Base-by-base conservation (phyloP, 192 early-diverging fungal species). In the Paraglomus brasilianum region DNA sequence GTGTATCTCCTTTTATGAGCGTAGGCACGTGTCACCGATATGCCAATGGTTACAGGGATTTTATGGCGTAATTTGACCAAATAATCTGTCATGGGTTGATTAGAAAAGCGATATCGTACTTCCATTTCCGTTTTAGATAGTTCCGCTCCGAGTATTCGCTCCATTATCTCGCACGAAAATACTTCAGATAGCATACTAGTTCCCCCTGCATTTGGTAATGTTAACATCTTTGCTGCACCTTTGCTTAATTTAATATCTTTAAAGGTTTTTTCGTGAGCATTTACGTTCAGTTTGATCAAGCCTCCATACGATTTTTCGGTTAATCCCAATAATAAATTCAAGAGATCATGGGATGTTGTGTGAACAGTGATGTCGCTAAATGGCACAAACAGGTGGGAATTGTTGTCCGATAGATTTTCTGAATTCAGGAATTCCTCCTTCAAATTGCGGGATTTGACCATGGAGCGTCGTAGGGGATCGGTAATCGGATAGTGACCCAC, bases 81-180 rank as follows among this genome's bases (percentile, higher is more conserved):
- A 52, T 82, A 84, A 59, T 84, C 82, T n/a, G 78, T 80, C 41
- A 84, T 80, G 39, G 82, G 78, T 9, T 74, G 72, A 46, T 77
- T 71, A 4, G 69, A 67, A 40, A 76, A 73, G 2, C 70, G 63
- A 66, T 84, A 80, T 15, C 40, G 42, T 8, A 84, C 69, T 57
- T 84, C 82, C 78, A 82, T 81, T 71, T 84, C 82, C 9, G 82
- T 84, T 55, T 78, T 80, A 55, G 72, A 70, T 11, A 84, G 41
- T 5, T 71, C 40, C n/a, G 74, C 74, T n/a, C 77, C 77, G 4
- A 84, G 48, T 30, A 81, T 71, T 24, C 82, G 72, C 30, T 70
- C 53, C 39, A 84, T 52, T 21, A 84, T 68, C 24, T 82, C 82
- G 42, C 71, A 74, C 4, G 80, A 82, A 17, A 84, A 45, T 14